Base-by-base conservation (phyloP, 768 basidiomycete species). In the Pisolithus albus region DNA sequence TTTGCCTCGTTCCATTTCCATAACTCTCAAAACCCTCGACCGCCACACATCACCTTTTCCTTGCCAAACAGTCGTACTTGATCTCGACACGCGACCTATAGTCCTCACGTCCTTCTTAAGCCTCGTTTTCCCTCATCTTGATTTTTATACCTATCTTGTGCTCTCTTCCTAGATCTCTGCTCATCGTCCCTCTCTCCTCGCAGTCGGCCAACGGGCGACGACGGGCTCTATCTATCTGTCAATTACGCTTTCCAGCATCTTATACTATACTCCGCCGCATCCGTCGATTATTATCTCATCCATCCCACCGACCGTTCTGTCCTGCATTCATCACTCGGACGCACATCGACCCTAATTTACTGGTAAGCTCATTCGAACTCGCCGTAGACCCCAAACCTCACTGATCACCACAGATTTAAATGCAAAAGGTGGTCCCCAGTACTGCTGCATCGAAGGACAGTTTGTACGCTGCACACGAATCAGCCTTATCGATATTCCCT, bases 351-450 rank as follows among this genome's bases (percentile, higher is more conserved):
- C 60, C 61, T 78, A 68, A 67, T 75, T 77, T 75, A 76, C 73
- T 75, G 70, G 75, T 72, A 50, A 60, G 73, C 62, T 6, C 21
- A 26, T 37, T 19, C 7, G 10, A 30, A 47, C 44, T 61, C 49
- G 47, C 50, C 51, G 48, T 55, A 53, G 59, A 52, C 46, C 30
- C 64, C 61, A 59, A 66, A 61, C 63, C 59, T 56, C 13, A 32
- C 38, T 44, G 57, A 61, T 61, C 58, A 56, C 26, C 23, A 60
- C 61, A 72, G 66, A 71, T 78, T 80, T 79, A 78, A 78, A 86
- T 86, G 83, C 80, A 79, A 78, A 76, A 79, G 72, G 75, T 78
- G 75, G 80, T 83, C 71, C 76, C 80, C 75, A 70, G 78, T 62
- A 64, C 74, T 72, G 72, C 78, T 56, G 72, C 71, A 64, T 50